Base-by-base conservation (phyloP, 1,284 basidiomycete genomes). In the Puccinia triticina region DNA sequence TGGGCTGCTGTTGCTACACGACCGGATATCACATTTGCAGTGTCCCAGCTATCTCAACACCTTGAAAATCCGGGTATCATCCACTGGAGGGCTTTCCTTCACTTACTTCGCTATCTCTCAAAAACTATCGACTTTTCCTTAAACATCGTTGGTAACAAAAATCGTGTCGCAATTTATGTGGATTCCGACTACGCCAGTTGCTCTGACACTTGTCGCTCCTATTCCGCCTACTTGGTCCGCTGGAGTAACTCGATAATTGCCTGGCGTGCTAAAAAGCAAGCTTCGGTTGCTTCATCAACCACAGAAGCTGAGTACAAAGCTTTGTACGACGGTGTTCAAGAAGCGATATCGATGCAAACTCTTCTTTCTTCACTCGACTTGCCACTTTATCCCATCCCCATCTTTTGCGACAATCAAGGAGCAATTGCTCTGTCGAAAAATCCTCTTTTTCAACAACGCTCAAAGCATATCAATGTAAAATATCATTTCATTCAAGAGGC, bases 291-390 rank as follows among this genome's bases (percentile, higher is more conserved):
- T 0, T 16, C 46, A 1, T 77, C 75, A 0, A 64, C 75, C 1
- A 77, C 75, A 0, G 77, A 79, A 43, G 75, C 75, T 46, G 57
- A 77, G 23, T 77, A 59, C n/a, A 11, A 34, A 43, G 8, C 75
- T 18, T 21, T 77, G 0, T 61, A 46, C 8, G 59, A 43, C 1
- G 75, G 55, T 7, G 40, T 26, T 43, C 75, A 77, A n/a, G 75
- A 77, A 34, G 55, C 61, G 0, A 16, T 77, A 29, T 77, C 55
- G 75, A 14, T 77, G 14, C n/a, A 11, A 10, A 10, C 7, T 34
- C 34, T 77, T 16, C 43, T 77, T n/a, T 0, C 29, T 0, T 71
- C 67, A 21, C 34, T 67, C 16, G 37, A 10, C 7, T 26, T 11
- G 5, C 14, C 12, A 2, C 5, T 26, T 10, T n/a, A n/a, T 26